Evolutionary conservation across 371 early-diverging fungal species (phyloP).

Genomic region (Blastocladiella emersonii): DNA sequence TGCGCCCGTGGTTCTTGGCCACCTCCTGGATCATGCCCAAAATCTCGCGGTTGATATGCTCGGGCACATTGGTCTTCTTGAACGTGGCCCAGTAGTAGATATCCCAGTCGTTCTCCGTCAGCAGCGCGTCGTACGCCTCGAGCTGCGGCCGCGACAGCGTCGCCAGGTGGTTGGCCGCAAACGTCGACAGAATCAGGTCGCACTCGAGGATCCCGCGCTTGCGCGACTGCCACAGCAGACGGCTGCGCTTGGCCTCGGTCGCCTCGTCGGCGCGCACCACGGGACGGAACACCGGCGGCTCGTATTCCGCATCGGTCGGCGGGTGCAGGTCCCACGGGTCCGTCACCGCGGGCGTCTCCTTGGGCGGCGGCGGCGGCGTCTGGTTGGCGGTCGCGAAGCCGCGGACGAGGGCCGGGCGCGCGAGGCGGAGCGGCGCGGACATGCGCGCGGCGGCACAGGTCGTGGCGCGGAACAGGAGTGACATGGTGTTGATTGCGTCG

Average conservation of each 20-base stretch:
- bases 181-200: slow-evolving; percentile 79
- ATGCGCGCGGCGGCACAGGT: too few relatives aligned
- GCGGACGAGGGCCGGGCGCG: too few relatives aligned
- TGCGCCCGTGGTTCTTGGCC: slow-evolving; percentile 49
- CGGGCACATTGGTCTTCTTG: slow-evolving; percentile 51
- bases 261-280: slow-evolving; percentile 47
- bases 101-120: slow-evolving; percentile 93
- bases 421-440: too few relatives aligned
- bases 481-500: too few relatives aligned
- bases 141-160: slow-evolving; percentile 41
- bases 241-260: slow-evolving; percentile 50
- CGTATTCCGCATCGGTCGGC: background rate
- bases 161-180: slow-evolving; percentile 49
- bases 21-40: slow-evolving; percentile 46
- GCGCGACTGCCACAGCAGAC: slow-evolving; percentile 76
- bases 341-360: background rate
- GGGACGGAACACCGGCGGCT: slow-evolving; percentile 24
- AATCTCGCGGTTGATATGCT: slow-evolving; percentile 27
- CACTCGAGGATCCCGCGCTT: slow-evolving; percentile 92
- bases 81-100: slow-evolving; percentile 82
- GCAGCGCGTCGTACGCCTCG: slow-evolving; percentile 59
- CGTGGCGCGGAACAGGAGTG: too few relatives aligned
- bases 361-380: background rate
- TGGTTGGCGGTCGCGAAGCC: background rate
- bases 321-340: slow-evolving; percentile 8